Conservation (phyloP, 176 grass and related monocot species). For the Melocanna baccifera region DNA sequence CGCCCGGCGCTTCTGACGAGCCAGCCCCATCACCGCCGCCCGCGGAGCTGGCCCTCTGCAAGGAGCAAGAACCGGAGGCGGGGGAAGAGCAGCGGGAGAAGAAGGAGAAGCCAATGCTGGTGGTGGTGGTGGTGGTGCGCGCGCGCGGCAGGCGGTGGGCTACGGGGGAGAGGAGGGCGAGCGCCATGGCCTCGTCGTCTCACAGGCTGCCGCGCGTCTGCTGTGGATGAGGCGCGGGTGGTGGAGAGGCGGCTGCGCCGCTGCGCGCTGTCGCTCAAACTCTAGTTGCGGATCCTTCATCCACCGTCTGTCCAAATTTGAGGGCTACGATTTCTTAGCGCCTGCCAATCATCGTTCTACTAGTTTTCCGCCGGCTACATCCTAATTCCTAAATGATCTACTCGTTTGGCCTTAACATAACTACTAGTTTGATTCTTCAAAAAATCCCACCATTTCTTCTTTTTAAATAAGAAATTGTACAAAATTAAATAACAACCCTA, state of each 20-base stretch:
- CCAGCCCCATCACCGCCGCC: constrained; percentile 16
- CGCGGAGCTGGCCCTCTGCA: constrained; percentile 34
- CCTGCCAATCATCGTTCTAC: too few species aligned
- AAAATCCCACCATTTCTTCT: too few species aligned
- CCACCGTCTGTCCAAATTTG: too few species aligned
- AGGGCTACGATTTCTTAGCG: too few species aligned
- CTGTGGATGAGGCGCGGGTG: constrained; percentile 51
- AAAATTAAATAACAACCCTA: too few species aligned
- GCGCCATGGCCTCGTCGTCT: constrained; percentile 52
- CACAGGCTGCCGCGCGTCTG: constrained; percentile 17
- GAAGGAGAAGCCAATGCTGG: background rate
- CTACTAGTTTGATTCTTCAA: too few species aligned
- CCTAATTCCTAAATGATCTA: too few species aligned
- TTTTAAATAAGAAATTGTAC: too few species aligned
- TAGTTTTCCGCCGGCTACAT: too few species aligned
- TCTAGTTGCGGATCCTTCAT: too few species aligned
- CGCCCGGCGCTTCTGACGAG: constrained; percentile 18
- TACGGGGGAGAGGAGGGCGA: constrained; percentile 37
- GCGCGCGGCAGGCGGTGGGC: constrained; percentile 21
- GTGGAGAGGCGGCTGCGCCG: background rate
- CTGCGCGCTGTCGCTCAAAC: background rate
- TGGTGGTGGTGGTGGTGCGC: background rate
- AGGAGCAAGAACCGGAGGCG: constrained; percentile 4
- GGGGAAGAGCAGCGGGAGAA: background rate
- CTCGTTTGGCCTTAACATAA: too few species aligned